Percentiles rank a stretch among this genome's conserved stretches.
phyloP scores from a whole-genome alignment of 2,329 filamentous ascomycete genomes.

The Onygenales sp. region DNA sequence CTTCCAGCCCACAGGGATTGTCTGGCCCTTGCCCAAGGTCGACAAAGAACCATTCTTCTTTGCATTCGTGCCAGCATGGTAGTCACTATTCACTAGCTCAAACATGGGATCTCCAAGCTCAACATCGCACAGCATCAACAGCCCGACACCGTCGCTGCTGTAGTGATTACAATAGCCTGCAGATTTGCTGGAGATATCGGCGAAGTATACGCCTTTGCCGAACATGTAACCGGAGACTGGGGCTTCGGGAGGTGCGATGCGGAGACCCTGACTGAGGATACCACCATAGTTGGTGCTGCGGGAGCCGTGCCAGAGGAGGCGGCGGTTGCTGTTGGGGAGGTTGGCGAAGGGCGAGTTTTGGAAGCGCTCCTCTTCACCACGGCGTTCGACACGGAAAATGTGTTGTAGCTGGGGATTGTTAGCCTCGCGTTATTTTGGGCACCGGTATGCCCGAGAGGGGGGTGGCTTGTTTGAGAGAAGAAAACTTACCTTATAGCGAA shows the following conservation, averaged over 20 bases:
- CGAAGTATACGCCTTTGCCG: conserved; percentile 80
- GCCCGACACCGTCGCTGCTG: conserved; percentile 57
- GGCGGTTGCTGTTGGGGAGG: conserved; percentile 52
- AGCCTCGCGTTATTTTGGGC: conserved; percentile 3
- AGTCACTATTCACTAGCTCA: conserved; percentile 49
- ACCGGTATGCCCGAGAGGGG: conserved; percentile 5
- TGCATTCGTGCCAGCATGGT: conserved; percentile 55
- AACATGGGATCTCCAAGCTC: conserved; percentile 70
- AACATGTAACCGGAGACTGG: conserved; percentile 80
- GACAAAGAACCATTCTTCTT: conserved; percentile 51
- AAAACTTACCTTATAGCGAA: conserved; percentile 27
- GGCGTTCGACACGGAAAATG: conserved; percentile 74
- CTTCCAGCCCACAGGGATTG: conserved; percentile 61
- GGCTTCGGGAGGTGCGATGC: conserved; percentile 73
- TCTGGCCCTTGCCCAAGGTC: conserved; percentile 61
- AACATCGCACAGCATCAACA: conserved; percentile 76
- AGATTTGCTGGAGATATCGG: conserved; percentile 75
- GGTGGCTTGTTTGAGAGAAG: background rate
- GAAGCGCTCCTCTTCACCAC: conserved; percentile 63
- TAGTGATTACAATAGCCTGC: conserved; percentile 62
- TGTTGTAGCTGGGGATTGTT: conserved; percentile 45
- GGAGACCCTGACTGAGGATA: conserved; percentile 76
- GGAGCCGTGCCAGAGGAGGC: conserved; percentile 81
- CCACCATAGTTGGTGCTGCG: conserved; percentile 76
- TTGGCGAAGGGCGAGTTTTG: conserved; percentile 45